Percentiles rank a stretch among this genome's conserved stretches.
Evolutionary conservation across 192 early-diverging fungal species (phyloP).

Genomic region (Umbelopsis sp.): DNA sequence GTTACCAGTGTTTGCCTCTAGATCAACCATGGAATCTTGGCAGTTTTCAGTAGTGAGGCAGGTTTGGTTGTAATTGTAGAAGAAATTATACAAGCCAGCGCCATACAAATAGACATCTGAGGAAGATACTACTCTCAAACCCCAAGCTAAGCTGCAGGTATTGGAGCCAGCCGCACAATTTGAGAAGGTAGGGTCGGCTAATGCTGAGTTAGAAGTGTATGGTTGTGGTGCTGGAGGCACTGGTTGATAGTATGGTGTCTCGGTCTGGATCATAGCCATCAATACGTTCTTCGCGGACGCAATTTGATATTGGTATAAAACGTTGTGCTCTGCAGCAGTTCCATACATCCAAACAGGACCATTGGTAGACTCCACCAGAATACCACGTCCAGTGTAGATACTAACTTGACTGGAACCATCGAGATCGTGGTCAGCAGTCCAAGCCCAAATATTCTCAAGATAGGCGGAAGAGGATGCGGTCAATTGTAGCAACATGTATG

Average conservation of each 20-base stretch:
- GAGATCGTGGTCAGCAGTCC: slow-evolving; percentile 51
- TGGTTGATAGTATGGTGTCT: slow-evolving; percentile 48
- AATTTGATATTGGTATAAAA: slow-evolving; percentile 47
- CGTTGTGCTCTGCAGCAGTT: slow-evolving; percentile 44
- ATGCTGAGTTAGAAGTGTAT: slow-evolving; percentile 21
- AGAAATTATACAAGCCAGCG: slow-evolving; percentile 48
- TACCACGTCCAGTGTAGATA: slow-evolving; percentile 47
- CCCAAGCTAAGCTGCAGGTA: slow-evolving; percentile 39
- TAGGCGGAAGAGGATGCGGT: slow-evolving; percentile 40
- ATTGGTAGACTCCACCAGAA: slow-evolving; percentile 36
- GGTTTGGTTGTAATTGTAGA: slow-evolving; percentile 41
- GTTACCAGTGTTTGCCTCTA: background rate
- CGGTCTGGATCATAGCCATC: slow-evolving; percentile 44
- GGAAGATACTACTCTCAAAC: slow-evolving; percentile 32
- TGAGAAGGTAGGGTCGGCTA: background rate
- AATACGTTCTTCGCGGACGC: slow-evolving; percentile 38
- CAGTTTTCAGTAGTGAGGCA: slow-evolving; percentile 37
- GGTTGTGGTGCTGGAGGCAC: slow-evolving; percentile 33
- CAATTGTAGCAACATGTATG: slow-evolving; percentile 32
- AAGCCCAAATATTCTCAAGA: slow-evolving; percentile 48
- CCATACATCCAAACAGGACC: slow-evolving; percentile 45
- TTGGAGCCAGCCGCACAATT: slow-evolving; percentile 25
- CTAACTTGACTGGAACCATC: slow-evolving; percentile 32
- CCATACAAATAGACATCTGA: slow-evolving; percentile 42
- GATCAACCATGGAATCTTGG: slow-evolving; percentile 29